Conservation (phyloP, 495 filamentous ascomycete genomes). For the Lophiostoma macrostomum region DNA sequence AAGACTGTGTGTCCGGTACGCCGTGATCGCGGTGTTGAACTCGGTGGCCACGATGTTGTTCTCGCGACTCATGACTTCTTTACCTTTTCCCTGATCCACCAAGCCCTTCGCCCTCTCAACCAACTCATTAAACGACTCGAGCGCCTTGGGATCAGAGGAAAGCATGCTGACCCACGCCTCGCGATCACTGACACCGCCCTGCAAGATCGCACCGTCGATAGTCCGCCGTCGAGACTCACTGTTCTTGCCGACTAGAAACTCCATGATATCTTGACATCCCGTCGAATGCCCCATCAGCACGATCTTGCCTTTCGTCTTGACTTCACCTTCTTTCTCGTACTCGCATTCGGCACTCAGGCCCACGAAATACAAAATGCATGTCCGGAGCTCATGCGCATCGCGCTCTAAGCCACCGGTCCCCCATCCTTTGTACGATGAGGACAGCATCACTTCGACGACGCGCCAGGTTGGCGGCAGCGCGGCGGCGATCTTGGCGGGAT, state of each 20-base stretch:
- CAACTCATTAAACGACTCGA: conserved; percentile 51
- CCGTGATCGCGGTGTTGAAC: conserved; percentile 60
- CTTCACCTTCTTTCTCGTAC: conserved; percentile 18
- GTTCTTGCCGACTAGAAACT: conserved; percentile 54
- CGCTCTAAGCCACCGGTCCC: conserved; percentile 63
- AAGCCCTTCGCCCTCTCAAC: conserved; percentile 54
- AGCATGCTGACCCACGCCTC: conserved; percentile 53
- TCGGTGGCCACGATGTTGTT: conserved; percentile 45
- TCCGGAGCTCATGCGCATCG: conserved; percentile 71
- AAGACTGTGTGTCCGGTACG: conserved; percentile 66
- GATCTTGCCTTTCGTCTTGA: conserved; percentile 63
- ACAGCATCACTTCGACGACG: conserved; percentile 60
- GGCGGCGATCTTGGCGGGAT: conserved; percentile 52
- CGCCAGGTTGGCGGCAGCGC: conserved; percentile 61
- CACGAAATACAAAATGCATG: conserved; percentile 69
- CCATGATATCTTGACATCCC: conserved; percentile 83
- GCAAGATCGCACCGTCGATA: conserved; percentile 78
- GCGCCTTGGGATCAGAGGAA: conserved; percentile 39
- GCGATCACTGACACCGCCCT: conserved; percentile 77
- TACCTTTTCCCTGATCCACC: conserved; percentile 50
- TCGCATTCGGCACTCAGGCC: conserved; percentile 8
- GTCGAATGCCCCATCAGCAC: conserved; percentile 86
- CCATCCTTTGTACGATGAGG: conserved; percentile 69
- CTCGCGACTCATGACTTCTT: conserved; percentile 54
- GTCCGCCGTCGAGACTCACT: conserved; percentile 40